These are phyloP conservation scores for Vachellia collinsii DNA, from an alignment of 306 rosid species.

Conservation along the genomic window DNA sequence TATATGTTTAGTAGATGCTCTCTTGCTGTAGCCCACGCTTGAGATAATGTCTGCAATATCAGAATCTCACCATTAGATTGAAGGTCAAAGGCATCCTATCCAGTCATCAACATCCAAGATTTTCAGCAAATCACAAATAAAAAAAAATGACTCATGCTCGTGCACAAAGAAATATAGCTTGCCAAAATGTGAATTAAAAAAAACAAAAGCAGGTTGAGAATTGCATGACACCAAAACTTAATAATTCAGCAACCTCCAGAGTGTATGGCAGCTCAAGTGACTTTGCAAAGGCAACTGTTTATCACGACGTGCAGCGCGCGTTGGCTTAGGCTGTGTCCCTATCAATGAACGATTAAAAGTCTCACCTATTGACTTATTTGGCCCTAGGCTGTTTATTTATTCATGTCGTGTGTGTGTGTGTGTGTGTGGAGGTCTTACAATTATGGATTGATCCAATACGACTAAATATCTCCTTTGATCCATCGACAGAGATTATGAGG, in stretches of 20 bases:
- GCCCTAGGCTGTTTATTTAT: too few relatives aligned
- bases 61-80: conserved; percentile 20
- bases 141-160: conserved; percentile 9
- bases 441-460: too few relatives aligned
- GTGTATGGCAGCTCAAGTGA: conserved; percentile 8
- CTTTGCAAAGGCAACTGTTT: neutral
- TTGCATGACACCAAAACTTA: neutral
- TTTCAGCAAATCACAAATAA: neutral
- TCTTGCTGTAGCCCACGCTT: too few relatives aligned
- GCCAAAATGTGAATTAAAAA: conserved; percentile 18
- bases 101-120: neutral
- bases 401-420: too few relatives aligned
- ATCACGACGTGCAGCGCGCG: too few relatives aligned
- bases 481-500: too few relatives aligned
- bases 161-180: neutral
- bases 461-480: too few relatives aligned
- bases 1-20: too few relatives aligned
- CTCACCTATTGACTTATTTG: too few relatives aligned
- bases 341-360: too few relatives aligned
- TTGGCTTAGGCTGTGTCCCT: too few relatives aligned
- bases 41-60: conserved; percentile 57
- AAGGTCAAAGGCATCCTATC: neutral
- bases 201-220: neutral
- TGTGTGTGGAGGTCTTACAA: too few relatives aligned
- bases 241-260: conserved; percentile 8